phyloP scores from a whole-genome alignment of 2,329 filamentous ascomycete species.

The Boeremia lycopersici region DNA sequence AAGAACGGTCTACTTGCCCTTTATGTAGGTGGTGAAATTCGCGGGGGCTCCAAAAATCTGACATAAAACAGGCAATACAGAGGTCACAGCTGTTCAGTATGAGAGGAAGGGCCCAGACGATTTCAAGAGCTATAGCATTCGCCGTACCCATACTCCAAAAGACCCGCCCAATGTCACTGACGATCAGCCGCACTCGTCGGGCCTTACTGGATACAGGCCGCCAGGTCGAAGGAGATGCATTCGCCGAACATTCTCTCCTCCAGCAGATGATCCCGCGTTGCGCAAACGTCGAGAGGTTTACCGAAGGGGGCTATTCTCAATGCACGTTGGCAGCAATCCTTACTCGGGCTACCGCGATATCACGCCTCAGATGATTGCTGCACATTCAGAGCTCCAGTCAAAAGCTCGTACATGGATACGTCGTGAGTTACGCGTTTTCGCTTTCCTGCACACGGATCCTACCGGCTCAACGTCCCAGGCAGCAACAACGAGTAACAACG shows the following conservation, averaged over 20 bases:
- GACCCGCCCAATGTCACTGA: background rate
- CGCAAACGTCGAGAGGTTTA: conserved; percentile 75
- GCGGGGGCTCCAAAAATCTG: background rate
- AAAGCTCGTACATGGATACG: conserved; percentile 82
- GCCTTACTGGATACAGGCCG: conserved; percentile 24
- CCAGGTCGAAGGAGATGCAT: conserved; percentile 23
- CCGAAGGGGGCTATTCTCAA: conserved; percentile 71
- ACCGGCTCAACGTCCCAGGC: conserved; percentile 25
- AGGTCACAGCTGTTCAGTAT: conserved; percentile 68
- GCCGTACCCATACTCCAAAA: conserved; percentile 30
- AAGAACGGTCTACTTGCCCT: conserved; percentile 74
- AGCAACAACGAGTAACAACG: conserved; percentile 63
- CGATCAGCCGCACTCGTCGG: conserved; percentile 5
- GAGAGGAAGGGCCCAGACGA: conserved; percentile 60
- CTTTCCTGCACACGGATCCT: conserved; percentile 63
- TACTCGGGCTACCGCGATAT: conserved; percentile 78
- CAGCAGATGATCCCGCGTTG: conserved; percentile 54
- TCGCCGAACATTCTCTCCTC: conserved; percentile 31
- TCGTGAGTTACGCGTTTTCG: conserved; percentile 82
- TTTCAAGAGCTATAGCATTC: conserved; percentile 65
- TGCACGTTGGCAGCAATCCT: conserved; percentile 81
- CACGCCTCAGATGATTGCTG: conserved; percentile 68
- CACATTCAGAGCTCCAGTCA: conserved; percentile 70
- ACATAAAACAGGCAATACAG: conserved; percentile 53
- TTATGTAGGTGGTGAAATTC: conserved; percentile 68